Conservation (phyloP, 441 rosid species). For the Erodium trifolium region DNA sequence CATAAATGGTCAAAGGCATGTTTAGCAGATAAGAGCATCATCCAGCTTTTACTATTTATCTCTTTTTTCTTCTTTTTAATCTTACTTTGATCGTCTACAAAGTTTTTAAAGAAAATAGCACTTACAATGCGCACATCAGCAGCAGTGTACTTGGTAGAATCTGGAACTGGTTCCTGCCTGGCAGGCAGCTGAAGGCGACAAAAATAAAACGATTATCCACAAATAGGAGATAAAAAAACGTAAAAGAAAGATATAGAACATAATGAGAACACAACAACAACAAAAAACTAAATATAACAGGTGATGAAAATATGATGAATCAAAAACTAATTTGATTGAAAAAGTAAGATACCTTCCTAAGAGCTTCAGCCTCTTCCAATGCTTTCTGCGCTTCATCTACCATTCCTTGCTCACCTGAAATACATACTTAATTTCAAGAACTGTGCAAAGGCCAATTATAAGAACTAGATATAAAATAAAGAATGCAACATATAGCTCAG, state of each 20-base stretch:
- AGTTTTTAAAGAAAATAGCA: constrained; percentile 14
- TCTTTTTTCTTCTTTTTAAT: background rate
- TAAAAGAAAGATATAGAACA: background rate
- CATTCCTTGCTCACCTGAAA: constrained; percentile 93
- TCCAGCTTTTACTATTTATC: background rate
- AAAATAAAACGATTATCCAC: constrained; percentile 6
- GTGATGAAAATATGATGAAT: background rate
- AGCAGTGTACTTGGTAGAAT: constrained; percentile 89
- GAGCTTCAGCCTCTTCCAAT: constrained; percentile 97
- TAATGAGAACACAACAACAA: background rate
- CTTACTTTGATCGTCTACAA: constrained; percentile 10
- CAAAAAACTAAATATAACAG: background rate
- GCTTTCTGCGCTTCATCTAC: constrained; percentile 98
- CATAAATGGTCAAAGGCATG: background rate
- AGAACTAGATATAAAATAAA: background rate
- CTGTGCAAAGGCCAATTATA: background rate
- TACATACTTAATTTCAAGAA: constrained; percentile 15
- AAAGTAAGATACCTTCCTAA: constrained; percentile 62
- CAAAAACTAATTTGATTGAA: background rate
- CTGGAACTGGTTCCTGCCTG: constrained; percentile 71
- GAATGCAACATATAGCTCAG: background rate
- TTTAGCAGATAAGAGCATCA: background rate
- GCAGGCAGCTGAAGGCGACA: constrained; percentile 57
- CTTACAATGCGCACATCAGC: constrained; percentile 99
- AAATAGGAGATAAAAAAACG: background rate